Evolutionary conservation across 108 stramenopile genomes (phyloP).

Genomic region (Poteriospumella lacustris): DNA sequence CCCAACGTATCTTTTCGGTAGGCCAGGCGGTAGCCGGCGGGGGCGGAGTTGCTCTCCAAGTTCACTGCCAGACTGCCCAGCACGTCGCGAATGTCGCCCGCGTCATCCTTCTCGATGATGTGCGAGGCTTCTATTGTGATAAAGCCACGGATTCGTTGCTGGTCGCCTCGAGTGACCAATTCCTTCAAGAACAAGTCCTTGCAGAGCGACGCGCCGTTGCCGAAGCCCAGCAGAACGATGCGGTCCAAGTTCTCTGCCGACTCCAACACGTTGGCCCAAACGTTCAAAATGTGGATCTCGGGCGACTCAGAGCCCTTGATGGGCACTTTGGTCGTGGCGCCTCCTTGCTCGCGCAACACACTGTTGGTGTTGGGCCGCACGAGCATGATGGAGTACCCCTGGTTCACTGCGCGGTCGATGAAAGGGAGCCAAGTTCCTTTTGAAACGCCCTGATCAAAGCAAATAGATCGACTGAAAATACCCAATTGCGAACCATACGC

Average conservation of each 20-base stretch:
- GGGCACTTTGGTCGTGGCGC: background rate
- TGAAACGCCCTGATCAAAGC: constrained; percentile 19
- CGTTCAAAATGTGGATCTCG: constrained; percentile 26
- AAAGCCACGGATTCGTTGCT: constrained; percentile 26
- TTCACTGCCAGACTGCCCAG: constrained; percentile 24
- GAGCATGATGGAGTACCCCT: constrained; percentile 29
- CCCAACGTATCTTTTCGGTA: background rate
- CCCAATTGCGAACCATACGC: constrained; percentile 31
- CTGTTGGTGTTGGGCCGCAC: constrained; percentile 30
- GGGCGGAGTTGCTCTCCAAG: background rate
- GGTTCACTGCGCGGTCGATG: constrained; percentile 19
- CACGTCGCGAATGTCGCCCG: constrained; percentile 22
- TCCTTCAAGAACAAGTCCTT: constrained; percentile 32
- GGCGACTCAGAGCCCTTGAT: constrained; percentile 28
- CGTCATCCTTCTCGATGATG: constrained; percentile 32
- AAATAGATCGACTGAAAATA: constrained; percentile 23
- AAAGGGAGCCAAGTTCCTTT: constrained; percentile 31
- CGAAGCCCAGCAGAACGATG: constrained; percentile 29
- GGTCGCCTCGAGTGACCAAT: constrained; percentile 14
- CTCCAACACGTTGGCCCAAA: constrained; percentile 22
- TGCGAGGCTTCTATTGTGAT: constrained; percentile 24
- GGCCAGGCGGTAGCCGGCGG: constrained; percentile 21
- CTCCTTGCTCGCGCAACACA: background rate
- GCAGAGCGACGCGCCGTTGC: constrained; percentile 30
- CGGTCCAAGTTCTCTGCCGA: constrained; percentile 13